Evolutionary conservation across 2,329 filamentous ascomycete genomes (phyloP).

Genomic region (Fusarium transvaalense): DNA sequence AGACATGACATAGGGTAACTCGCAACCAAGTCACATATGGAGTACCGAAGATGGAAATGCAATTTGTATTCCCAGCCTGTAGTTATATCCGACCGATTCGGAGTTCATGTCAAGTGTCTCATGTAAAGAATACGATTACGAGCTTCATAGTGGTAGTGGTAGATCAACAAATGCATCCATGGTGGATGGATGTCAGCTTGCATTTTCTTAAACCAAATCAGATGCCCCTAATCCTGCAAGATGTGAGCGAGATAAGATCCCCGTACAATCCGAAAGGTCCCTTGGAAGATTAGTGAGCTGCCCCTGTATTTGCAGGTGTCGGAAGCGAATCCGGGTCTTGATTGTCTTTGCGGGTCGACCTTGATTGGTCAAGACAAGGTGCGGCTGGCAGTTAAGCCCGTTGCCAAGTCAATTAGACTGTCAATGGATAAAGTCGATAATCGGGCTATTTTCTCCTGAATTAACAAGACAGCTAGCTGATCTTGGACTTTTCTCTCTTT

Average conservation of each 20-base stretch:
- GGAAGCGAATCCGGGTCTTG: conserved; percentile 20
- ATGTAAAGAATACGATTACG: conserved; percentile 33
- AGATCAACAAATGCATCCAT: conserved; percentile 11
- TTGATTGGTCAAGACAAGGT: conserved; percentile 27
- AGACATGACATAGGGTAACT: not conserved
- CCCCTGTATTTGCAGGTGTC: conserved; percentile 32
- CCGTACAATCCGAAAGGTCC: conserved; percentile 10
- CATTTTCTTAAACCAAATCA: conserved; percentile 1
- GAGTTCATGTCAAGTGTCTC: not conserved
- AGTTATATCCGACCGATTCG: not conserved
- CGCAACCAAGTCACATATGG: not conserved
- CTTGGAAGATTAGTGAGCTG: conserved; percentile 21
- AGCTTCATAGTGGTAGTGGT: not conserved
- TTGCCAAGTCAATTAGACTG: conserved; percentile 31
- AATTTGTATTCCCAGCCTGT: not conserved
- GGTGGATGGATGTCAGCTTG: conserved; percentile 11
- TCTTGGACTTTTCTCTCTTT: conserved; percentile 1
- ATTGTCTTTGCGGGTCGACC: not conserved
- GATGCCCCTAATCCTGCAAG: not conserved
- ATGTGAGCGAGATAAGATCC: conserved; percentile 4
- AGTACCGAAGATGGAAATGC: not conserved
- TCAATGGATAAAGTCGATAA: conserved; percentile 15
- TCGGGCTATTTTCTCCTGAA: conserved; percentile 37
- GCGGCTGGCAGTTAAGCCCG: conserved; percentile 31
- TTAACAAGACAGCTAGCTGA: not conserved